A percentile compares a stretch with the other conserved stretches of the same genome.
Evolutionary conservation across 2,329 filamentous ascomycete genomes (phyloP).

Genomic region (Myrmaecium sp.): DNA sequence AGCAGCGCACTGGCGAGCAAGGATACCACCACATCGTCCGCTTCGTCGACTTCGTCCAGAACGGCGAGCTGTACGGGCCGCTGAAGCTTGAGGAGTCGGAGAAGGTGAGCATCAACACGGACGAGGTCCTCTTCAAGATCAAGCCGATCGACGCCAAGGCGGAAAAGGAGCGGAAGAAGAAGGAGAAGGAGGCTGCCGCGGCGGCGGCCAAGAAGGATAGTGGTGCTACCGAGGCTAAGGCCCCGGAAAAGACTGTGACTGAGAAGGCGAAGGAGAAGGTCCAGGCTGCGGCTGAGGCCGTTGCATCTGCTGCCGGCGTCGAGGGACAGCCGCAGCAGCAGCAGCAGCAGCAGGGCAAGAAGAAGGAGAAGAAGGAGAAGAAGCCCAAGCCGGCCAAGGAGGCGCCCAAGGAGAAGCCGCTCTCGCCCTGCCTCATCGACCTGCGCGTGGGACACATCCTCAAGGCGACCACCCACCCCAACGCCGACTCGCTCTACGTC

Average conservation of each 20-base stretch:
- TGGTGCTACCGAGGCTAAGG: conserved; percentile 22
- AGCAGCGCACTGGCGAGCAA: conserved; percentile 77
- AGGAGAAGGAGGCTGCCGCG: conserved; percentile 59
- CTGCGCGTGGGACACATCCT: conserved; percentile 94
- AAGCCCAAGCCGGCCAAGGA: conserved; percentile 53
- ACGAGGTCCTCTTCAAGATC: conserved; percentile 73
- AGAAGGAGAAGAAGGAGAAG: conserved; percentile 87
- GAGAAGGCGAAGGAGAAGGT: conserved; percentile 34
- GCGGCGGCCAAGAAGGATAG: conserved; percentile 37
- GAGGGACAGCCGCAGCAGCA: conserved; percentile 22
- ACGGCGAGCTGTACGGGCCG: conserved; percentile 53
- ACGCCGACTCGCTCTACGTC: conserved; percentile 90
- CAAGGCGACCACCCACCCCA: conserved; percentile 87
- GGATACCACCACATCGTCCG: conserved; percentile 85
- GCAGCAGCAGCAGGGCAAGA: conserved; percentile 25
- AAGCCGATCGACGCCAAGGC: conserved; percentile 81
- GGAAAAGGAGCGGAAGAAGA: conserved; percentile 93
- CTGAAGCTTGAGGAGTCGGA: conserved; percentile 52
- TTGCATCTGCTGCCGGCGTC: conserved; percentile 27
- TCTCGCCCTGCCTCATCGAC: conserved; percentile 77
- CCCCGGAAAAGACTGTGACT: conserved; percentile 25
- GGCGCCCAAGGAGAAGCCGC: conserved; percentile 51
- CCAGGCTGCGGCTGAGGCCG: conserved; percentile 35
- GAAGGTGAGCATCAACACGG: conserved; percentile 62
- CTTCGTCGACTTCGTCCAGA: conserved; percentile 88